A percentile compares a stretch with the other conserved stretches of the same genome.
These are phyloP conservation scores for Debaryomyces prosopidis DNA, from an alignment of 805 yeast genomes.

Conservation along the genomic window DNA sequence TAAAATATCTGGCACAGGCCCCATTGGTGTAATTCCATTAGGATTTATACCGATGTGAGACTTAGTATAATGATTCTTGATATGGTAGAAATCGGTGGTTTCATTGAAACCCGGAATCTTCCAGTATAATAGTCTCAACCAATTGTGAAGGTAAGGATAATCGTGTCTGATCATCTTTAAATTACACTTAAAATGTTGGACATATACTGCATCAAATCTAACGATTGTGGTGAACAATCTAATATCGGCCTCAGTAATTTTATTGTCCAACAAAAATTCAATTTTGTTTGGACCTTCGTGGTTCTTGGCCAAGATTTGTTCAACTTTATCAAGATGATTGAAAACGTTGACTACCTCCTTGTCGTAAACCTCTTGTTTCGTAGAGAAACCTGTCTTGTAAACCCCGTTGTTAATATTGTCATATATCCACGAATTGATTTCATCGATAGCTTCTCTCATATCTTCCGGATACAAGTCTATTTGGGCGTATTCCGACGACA, in stretches of 20 bases:
- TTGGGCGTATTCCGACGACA: slow-evolving; percentile 47
- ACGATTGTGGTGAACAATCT: slow-evolving; percentile 84
- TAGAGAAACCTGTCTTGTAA: slow-evolving; percentile 89
- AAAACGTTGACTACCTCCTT: slow-evolving; percentile 64
- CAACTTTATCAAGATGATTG: slow-evolving; percentile 67
- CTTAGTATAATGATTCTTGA: slow-evolving; percentile 87
- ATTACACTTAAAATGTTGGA: slow-evolving; percentile 94
- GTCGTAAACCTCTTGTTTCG: slow-evolving; percentile 80
- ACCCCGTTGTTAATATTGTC: slow-evolving; percentile 89
- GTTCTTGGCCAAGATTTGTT: slow-evolving; percentile 52
- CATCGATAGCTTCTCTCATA: slow-evolving; percentile 63
- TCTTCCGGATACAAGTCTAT: slow-evolving; percentile 64
- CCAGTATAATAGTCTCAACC: slow-evolving; percentile 88
- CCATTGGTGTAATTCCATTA: slow-evolving; percentile 77
- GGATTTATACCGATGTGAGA: slow-evolving; percentile 84
- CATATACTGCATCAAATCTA: slow-evolving; percentile 91
- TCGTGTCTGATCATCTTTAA: slow-evolving; percentile 75
- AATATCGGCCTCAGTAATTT: slow-evolving; percentile 86
- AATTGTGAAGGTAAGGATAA: slow-evolving; percentile 75
- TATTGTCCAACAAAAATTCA: slow-evolving; percentile 55
- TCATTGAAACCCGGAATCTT: slow-evolving; percentile 63
- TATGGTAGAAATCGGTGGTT: slow-evolving; percentile 86
- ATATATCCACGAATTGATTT: slow-evolving; percentile 78
- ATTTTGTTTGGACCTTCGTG: slow-evolving; percentile 28
- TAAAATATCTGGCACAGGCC: slow-evolving; percentile 79